Percentiles rank a stretch among this genome's conserved stretches.
Conservation (phyloP, 805 yeast species). For the Helenozyma baotianmanensis region DNA sequence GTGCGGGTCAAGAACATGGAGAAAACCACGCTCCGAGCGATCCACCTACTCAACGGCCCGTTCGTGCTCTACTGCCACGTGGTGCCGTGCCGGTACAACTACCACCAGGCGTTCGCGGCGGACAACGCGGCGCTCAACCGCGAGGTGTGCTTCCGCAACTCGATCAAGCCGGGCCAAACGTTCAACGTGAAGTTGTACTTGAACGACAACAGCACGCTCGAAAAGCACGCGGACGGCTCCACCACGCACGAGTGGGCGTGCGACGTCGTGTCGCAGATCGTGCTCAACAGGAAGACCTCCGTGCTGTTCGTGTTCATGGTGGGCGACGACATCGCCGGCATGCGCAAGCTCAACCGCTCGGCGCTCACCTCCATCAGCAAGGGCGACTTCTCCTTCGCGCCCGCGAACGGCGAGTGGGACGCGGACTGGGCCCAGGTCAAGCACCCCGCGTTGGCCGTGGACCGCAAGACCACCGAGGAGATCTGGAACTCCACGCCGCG, state of each 20-base stretch:
- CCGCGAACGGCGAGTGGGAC: slow-evolving; percentile 7
- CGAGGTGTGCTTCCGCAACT: slow-evolving; percentile 35
- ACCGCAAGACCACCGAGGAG: slow-evolving; percentile 24
- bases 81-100: slow-evolving; percentile 32
- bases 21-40: slow-evolving; percentile 32
- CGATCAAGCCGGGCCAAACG: slow-evolving; percentile 65
- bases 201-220: slow-evolving; percentile 38
- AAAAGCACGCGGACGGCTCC: slow-evolving; percentile 11
- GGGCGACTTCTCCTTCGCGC: slow-evolving; percentile 12
- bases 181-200: slow-evolving; percentile 53
- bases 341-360: slow-evolving; percentile 31
- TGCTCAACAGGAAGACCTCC: slow-evolving; percentile 27
- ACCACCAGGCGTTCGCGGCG: slow-evolving; percentile 21
- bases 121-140: slow-evolving; percentile 15
- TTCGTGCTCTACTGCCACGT: slow-evolving; percentile 42
- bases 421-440: slow-evolving; percentile 8
- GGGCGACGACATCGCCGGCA: slow-evolving; percentile 29
- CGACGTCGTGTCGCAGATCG: slow-evolving; percentile 39
- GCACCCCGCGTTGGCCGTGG: slow-evolving; percentile 19
- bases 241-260: slow-evolving; percentile 32
- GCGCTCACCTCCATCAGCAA: slow-evolving; percentile 9
- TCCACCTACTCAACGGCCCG: slow-evolving; percentile 41
- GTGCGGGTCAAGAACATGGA: slow-evolving; percentile 39
- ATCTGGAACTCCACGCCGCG: slow-evolving; percentile 27
- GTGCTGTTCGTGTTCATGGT: slow-evolving; percentile 33